Percentiles rank a stretch among this genome's conserved stretches.
phyloP scores from a whole-genome alignment of 1,139 yeast species.

The Petasospora rhodanensis region DNA sequence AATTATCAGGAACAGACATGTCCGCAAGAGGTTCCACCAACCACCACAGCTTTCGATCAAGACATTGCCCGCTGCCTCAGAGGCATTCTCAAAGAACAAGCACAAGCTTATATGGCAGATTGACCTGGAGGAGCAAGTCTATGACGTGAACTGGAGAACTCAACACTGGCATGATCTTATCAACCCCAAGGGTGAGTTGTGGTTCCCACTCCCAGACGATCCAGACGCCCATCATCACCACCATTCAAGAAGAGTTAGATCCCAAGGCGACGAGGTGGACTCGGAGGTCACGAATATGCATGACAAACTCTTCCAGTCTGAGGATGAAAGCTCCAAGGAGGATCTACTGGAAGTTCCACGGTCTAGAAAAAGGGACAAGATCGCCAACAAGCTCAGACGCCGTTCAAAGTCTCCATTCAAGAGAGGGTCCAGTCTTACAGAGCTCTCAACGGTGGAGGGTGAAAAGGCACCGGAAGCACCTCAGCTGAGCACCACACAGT shows the following conservation, averaged over 20 bases:
- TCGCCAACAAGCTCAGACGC: constrained; percentile 17
- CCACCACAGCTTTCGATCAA: constrained; percentile 26
- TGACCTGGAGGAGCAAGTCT: constrained; percentile 55
- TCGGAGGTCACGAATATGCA: constrained; percentile 14
- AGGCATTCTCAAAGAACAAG: constrained; percentile 44
- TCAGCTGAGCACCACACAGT: not conserved
- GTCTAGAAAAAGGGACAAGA: constrained; percentile 16
- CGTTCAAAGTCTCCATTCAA: constrained; percentile 24
- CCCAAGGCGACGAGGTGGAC: too few species aligned
- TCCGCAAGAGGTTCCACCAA: constrained; percentile 41
- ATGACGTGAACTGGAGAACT: constrained; percentile 64
- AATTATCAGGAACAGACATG: constrained; percentile 63
- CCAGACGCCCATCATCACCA: constrained; percentile 4
- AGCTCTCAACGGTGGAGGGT: constrained; percentile 3
- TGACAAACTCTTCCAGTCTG: constrained; percentile 17
- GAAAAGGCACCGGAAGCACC: not conserved
- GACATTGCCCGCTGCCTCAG: constrained; percentile 46
- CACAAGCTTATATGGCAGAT: constrained; percentile 55
- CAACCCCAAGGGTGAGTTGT: constrained; percentile 48
- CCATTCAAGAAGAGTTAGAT: not conserved
- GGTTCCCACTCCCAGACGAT: constrained; percentile 43
- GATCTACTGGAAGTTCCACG: constrained; percentile 14
- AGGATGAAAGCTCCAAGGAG: constrained; percentile 11
- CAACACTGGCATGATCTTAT: constrained; percentile 60
- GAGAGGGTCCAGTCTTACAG: constrained; percentile 3